These are phyloP conservation scores for Symbiotaphrina buchneri DNA, from an alignment of 495 filamentous ascomycete species.

Conservation along the genomic window DNA sequence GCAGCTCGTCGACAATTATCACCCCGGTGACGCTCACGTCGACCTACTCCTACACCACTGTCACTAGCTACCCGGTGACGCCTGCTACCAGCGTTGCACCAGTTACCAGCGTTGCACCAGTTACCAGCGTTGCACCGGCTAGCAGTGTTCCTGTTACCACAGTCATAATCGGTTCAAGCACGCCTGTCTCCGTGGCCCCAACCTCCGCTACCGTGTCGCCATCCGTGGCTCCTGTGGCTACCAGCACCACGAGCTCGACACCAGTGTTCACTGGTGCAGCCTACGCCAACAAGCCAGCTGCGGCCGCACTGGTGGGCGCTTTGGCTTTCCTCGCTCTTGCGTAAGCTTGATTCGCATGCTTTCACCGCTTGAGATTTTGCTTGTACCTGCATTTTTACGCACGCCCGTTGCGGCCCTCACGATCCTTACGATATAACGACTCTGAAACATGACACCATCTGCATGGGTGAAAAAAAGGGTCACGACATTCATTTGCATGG, in stretches of 20 bases:
- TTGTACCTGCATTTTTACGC: too few species aligned
- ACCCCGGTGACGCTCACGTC: background rate
- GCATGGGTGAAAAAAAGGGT: too few species aligned
- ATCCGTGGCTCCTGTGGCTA: background rate
- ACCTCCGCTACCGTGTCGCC: background rate
- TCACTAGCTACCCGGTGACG: conserved; percentile 2
- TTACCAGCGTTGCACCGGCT: background rate
- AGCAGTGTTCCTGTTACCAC: background rate
- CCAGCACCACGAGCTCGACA: conserved; percentile 1
- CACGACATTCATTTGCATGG: too few species aligned
- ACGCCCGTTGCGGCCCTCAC: too few species aligned
- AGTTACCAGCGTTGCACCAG: conserved; percentile 1
- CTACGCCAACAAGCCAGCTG: conserved; percentile 3
- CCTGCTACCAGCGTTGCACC: background rate
- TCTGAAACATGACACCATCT: too few species aligned
- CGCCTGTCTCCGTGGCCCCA: background rate
- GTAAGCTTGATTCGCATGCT: too few species aligned
- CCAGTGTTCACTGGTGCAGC: conserved; percentile 6
- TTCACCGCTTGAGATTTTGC: too few species aligned
- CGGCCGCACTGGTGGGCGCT: background rate
- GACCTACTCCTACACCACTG: conserved; percentile 1
- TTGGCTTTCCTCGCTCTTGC: conserved; percentile 1
- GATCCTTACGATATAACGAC: too few species aligned
- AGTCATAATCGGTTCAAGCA: background rate
- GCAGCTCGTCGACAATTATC: background rate